Evolutionary conservation across 2,329 filamentous ascomycete genomes (phyloP), one percentile per base, ranked within the genome.

Genomic region (Curvularia lunata): DNA sequence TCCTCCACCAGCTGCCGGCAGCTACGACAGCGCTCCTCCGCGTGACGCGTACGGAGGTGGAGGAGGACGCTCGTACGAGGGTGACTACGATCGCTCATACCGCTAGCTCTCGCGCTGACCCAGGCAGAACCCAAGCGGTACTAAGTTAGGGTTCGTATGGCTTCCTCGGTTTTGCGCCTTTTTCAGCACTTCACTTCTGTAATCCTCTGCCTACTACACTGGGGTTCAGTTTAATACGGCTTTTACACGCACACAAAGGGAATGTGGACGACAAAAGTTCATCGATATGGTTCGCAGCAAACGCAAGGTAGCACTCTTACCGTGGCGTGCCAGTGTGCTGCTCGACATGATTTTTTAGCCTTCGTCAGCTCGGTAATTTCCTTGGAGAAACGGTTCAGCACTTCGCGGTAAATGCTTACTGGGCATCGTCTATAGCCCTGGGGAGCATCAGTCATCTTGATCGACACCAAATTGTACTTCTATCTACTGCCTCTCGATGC

Each of bases 71-170:
- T 74, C 75, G 58, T 78, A 77, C 67, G 76, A 78, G 76, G 76
- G 77, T 71, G 75, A 78, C 62, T 77, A 73, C 80, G 81, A 76
- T 62, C 81, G 82, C 78, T 76, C 78, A 63, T 66, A 72, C 62
- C 66, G 57, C 61, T 76, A 73, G 69, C 59, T 58, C 56, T 52
- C 43, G 59, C 50, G 67, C 74, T 77, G 68, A 77, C 71, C 54
- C 49, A 65, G 49, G 52, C 64, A 78, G 75, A 76, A 68, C 69
- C 74, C 61, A 72, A 75, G 61, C 72, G 73, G 59, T 73, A 73
- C 66, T 77, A 69, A 74, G 65, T 53, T 65, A 66, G 64, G 66
- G 58, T 66, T 63, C 60, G 63, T 62, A 59, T 63, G 65, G 57
- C 60, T 59, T 66, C 64, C 56, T 59, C 66, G 61, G 62, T 67